Base-by-base conservation (phyloP, 73 alveolate species). In the Symbiodinium natans region DNA sequence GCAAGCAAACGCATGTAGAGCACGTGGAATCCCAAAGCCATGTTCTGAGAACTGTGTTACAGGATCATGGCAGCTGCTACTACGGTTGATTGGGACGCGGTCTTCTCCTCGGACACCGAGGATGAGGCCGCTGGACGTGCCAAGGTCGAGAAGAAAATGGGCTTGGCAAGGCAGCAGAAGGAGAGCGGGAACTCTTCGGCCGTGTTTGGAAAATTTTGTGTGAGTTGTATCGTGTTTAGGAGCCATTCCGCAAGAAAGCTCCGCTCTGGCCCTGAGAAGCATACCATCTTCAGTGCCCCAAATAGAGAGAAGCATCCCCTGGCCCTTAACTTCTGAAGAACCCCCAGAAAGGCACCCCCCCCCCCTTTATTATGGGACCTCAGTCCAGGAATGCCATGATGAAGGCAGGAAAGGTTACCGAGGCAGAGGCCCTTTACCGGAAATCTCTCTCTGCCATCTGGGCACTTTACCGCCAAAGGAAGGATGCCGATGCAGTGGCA, bases 41-140 rank as follows among this genome's bases (percentile, higher is more conserved):
- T n/a, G n/a, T n/a, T n/a, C n/a, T n/a, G n/a, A n/a, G n/a, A n/a
- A n/a, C n/a, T n/a, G n/a, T n/a, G n/a, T n/a, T n/a, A n/a, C n/a
- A n/a, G 39, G 29, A 25, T 9, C 21, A 25, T 25, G 33, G 82
- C 29, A n/a, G 39, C 33, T 68, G 88, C 59, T 29, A 80, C 93
- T 71, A 43, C 52, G 77, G 94, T 48, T 54, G 95, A 63, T 46
- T 48, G 40, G 71, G 95, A 88, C 15, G 34, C 40, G 71, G 86
- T 88, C 38, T 88, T 88, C 95, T 88, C 95, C 52, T 88, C 95
- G 7, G 95, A 88, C 95, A 88, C 95, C 7, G 95, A 86, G 84
- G 95, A 88, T 40, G 95, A 88, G 19, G 95, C 27, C 9, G 46
- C 59, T 9, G 94, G 59, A 41, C 17, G 31, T 29, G 56, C 25